phyloP scores from a whole-genome alignment of 768 basidiomycete genomes.

The Kwoniella pini region DNA sequence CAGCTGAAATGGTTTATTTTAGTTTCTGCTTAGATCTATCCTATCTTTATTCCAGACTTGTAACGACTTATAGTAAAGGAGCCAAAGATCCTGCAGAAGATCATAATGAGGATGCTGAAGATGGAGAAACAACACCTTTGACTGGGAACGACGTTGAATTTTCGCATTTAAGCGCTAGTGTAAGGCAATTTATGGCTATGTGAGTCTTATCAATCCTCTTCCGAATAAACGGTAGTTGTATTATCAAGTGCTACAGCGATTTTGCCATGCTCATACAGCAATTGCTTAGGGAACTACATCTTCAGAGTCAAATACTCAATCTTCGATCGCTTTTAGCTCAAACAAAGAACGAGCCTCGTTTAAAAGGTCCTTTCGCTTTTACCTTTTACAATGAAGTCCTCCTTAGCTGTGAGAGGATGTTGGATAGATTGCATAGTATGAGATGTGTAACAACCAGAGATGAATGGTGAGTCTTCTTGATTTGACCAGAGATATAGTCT shows the following conservation, averaged over 20 bases:
- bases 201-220: conserved; percentile 55
- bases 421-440: conserved; percentile 79
- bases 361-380: conserved; percentile 94
- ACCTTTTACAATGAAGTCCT: conserved; percentile 67
- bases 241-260: too few species aligned
- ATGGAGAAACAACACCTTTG: conserved; percentile 52
- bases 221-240: too few species aligned
- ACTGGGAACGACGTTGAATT: conserved; percentile 13
- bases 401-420: conserved; percentile 55
- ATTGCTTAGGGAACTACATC: conserved; percentile 80
- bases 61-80: conserved; percentile 72
- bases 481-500: not conserved
- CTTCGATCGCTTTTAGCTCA: conserved; percentile 82
- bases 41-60: conserved; percentile 90
- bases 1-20: not conserved
- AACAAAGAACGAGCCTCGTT: conserved; percentile 85
- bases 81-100: not conserved
- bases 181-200: conserved; percentile 85
- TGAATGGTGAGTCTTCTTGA: conserved; percentile 67
- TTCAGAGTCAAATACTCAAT: conserved; percentile 86
- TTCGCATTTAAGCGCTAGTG: conserved; percentile 36
- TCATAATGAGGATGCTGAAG: not conserved
- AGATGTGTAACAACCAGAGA: conserved; percentile 93
- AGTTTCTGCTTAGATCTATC: conserved; percentile 92
- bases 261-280: not conserved